A percentile compares a stretch with the other conserved stretches of the same genome.
Conservation (phyloP, 768 basidiomycete genomes). For the Leccinum sublutescens region DNA sequence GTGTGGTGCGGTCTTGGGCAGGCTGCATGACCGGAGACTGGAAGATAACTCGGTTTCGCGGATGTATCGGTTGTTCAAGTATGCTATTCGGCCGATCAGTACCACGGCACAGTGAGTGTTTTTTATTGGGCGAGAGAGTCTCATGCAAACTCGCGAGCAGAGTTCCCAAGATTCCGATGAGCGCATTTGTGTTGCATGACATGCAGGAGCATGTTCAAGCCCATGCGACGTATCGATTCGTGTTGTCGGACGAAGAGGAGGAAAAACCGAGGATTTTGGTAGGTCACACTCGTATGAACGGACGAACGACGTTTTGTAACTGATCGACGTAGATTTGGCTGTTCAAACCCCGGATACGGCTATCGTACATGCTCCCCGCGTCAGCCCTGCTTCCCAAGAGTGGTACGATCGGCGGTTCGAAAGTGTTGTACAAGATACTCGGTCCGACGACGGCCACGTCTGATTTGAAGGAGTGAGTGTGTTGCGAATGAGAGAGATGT, state of each 20-base stretch:
- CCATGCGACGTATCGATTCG: slow-evolving; percentile 91
- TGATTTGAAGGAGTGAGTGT: slow-evolving; percentile 29
- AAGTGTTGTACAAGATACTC: slow-evolving; percentile 82
- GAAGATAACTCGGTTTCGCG: slow-evolving; percentile 32
- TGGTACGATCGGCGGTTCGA: slow-evolving; percentile 67
- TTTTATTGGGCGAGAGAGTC: neutral
- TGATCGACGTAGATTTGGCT: slow-evolving; percentile 72
- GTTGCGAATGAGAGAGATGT: neutral
- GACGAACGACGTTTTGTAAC: neutral
- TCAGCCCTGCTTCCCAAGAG: slow-evolving; percentile 59
- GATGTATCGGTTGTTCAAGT: slow-evolving; percentile 78
- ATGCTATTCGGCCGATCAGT: slow-evolving; percentile 73
- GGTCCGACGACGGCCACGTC: slow-evolving; percentile 50
- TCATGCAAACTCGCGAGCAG: slow-evolving; percentile 22
- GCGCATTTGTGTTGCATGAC: slow-evolving; percentile 88
- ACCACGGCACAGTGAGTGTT: slow-evolving; percentile 57
- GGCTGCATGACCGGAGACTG: slow-evolving; percentile 51
- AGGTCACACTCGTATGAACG: slow-evolving; percentile 20
- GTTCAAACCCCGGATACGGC: slow-evolving; percentile 84
- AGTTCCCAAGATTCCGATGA: slow-evolving; percentile 54
- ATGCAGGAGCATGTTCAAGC: slow-evolving; percentile 90
- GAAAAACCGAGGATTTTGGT: slow-evolving; percentile 79
- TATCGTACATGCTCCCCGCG: slow-evolving; percentile 65
- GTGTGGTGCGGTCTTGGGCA: slow-evolving; percentile 82
- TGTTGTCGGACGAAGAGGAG: slow-evolving; percentile 84